These are phyloP conservation scores for Oidium heveae DNA, from an alignment of 2,329 filamentous ascomycete genomes.

Conservation along the genomic window DNA sequence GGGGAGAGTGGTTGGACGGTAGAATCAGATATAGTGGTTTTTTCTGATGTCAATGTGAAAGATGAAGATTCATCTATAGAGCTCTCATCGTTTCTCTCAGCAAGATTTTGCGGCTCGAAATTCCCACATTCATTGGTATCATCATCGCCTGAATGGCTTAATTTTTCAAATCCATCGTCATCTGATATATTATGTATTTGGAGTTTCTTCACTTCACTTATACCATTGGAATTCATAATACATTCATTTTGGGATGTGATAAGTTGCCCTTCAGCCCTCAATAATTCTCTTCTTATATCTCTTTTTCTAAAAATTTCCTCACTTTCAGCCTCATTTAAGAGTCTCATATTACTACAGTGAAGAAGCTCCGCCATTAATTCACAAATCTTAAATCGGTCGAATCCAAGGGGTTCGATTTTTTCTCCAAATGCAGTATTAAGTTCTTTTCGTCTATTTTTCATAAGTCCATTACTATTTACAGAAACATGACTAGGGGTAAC, in stretches of 20 bases:
- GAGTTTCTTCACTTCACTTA: constrained; percentile 45
- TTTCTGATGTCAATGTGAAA: constrained; percentile 34
- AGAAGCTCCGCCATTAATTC: constrained; percentile 94
- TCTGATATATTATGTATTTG: constrained; percentile 63
- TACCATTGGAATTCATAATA: constrained; percentile 23
- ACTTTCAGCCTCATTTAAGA: constrained; percentile 75
- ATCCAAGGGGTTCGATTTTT: constrained; percentile 80
- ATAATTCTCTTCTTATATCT: constrained; percentile 55
- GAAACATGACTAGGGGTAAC: constrained; percentile 41
- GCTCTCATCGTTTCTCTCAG: constrained; percentile 41
- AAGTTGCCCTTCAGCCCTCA: constrained; percentile 56
- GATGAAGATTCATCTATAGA: constrained; percentile 60
- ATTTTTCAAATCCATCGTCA: constrained; percentile 85
- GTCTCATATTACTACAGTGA: constrained; percentile 95
- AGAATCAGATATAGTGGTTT: constrained; percentile 28
- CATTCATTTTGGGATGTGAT: constrained; percentile 17
- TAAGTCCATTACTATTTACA: constrained; percentile 27
- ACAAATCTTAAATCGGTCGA: constrained; percentile 96
- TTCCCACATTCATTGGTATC: constrained; percentile 42
- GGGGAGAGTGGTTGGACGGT: constrained; percentile 33
- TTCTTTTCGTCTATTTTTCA: constrained; percentile 42
- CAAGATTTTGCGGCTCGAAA: constrained; percentile 17
- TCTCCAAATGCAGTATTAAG: constrained; percentile 73
- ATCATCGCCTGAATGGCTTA: constrained; percentile 42
- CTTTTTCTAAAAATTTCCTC: constrained; percentile 63